These are phyloP conservation scores for Neonectria faginata DNA, from an alignment of 2,329 filamentous ascomycete species.

Conservation along the genomic window DNA sequence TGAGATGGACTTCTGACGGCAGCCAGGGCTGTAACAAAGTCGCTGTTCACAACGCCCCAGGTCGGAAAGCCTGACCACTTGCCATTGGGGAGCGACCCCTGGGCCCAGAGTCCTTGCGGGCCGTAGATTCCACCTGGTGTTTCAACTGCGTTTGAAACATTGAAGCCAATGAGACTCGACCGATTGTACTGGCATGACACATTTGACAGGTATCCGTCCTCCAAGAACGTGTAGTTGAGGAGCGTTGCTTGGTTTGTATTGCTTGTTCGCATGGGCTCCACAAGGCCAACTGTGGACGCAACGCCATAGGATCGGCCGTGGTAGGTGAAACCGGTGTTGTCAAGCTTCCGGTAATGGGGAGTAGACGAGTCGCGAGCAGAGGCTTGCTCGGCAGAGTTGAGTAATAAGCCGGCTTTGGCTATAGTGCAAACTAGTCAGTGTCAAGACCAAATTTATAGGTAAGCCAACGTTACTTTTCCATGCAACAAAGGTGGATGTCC, in stretches of 20 bases:
- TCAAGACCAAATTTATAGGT: neutral
- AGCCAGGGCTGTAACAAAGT: slow-evolving; percentile 1
- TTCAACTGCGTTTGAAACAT: neutral
- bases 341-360: neutral
- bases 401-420: neutral
- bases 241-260: neutral
- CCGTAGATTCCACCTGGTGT: slow-evolving; percentile 5
- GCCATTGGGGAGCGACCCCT: slow-evolving; percentile 7
- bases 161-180: neutral
- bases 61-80: slow-evolving; percentile 1
- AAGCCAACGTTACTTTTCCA: neutral
- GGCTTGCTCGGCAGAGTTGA: slow-evolving; percentile 1
- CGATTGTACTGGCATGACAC: slow-evolving; percentile 1
- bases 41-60: neutral
- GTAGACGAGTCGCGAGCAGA: neutral
- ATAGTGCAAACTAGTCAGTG: neutral
- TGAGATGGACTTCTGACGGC: slow-evolving; percentile 1
- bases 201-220: neutral
- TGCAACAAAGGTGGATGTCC: neutral
- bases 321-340: neutral
- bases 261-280: neutral
- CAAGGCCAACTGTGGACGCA: slow-evolving; percentile 2
- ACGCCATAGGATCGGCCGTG: neutral
- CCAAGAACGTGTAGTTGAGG: neutral
- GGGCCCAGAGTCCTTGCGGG: neutral